Conservation (phyloP, 2,329 filamentous ascomycete species). For the Aspergillus tanneri region DNA sequence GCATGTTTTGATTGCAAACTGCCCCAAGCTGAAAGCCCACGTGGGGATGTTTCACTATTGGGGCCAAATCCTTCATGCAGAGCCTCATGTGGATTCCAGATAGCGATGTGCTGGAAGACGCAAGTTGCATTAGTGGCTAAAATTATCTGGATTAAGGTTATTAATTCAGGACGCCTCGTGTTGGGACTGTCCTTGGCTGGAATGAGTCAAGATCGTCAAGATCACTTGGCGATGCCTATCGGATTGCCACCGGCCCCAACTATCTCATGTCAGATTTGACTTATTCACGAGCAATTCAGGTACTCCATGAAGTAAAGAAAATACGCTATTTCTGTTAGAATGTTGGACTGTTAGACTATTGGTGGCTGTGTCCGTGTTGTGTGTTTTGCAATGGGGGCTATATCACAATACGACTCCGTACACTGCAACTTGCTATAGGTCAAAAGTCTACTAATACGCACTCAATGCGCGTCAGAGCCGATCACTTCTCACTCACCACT, state of each 20-base stretch:
- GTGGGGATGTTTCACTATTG: too few species aligned
- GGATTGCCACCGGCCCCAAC: neutral
- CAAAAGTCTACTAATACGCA: slow-evolving; percentile 8
- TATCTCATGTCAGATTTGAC: neutral
- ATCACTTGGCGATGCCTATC: neutral
- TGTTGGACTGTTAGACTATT: neutral
- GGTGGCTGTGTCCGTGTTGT: slow-evolving; percentile 3
- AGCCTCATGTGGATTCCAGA: neutral
- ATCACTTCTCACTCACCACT: slow-evolving; percentile 3
- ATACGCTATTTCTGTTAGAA: neutral
- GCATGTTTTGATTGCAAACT: neutral
- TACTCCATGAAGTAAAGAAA: neutral
- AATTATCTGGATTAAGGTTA: slow-evolving; percentile 1
- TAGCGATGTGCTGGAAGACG: neutral
- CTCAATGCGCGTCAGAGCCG: slow-evolving; percentile 6
- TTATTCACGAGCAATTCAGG: neutral
- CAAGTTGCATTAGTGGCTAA: neutral
- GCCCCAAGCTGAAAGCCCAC: neutral
- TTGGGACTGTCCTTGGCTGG: neutral
- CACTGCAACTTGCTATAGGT: neutral
- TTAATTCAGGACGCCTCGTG: neutral
- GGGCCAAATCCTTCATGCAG: neutral
- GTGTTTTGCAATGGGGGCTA: slow-evolving; percentile 1
- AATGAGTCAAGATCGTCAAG: slow-evolving; percentile 1
- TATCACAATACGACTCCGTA: neutral